These are phyloP conservation scores for Kappamyces sp. DNA, from an alignment of 192 early-diverging fungal species.

Conservation along the genomic window DNA sequence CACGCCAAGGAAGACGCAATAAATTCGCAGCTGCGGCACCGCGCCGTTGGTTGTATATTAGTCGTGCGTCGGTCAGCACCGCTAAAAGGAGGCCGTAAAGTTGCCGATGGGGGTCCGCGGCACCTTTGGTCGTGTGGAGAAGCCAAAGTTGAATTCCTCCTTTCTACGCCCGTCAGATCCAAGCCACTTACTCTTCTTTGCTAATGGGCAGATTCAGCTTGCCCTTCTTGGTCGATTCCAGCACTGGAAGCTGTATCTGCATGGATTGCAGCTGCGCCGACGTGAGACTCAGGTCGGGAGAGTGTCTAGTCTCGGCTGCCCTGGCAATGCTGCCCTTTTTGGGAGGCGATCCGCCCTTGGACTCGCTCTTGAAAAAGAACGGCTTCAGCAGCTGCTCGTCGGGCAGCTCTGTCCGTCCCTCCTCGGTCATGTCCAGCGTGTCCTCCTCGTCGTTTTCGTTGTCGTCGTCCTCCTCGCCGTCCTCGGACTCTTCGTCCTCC, in stretches of 20 bases:
- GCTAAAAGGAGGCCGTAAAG: too few species aligned
- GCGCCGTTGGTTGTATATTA: slow-evolving; percentile 1
- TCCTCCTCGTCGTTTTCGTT: slow-evolving; percentile 38
- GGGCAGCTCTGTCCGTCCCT: not conserved
- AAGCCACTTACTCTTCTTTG: slow-evolving; percentile 14
- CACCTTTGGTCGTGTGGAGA: slow-evolving; percentile 38
- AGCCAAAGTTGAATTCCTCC: slow-evolving; percentile 39
- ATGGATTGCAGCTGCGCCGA: slow-evolving; percentile 4
- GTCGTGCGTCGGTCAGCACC: not conserved
- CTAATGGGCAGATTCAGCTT: slow-evolving; percentile 12
- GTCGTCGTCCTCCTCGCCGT: slow-evolving; percentile 43
- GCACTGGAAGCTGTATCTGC: slow-evolving; percentile 6
- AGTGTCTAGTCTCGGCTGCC: not conserved
- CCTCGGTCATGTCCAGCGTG: not conserved
- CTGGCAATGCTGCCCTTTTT: slow-evolving; percentile 3
- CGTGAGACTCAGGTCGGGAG: not conserved
- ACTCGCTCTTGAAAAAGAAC: not conserved
- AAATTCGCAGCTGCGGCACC: too few species aligned
- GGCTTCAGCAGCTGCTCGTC: not conserved
- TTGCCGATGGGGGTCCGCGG: slow-evolving; percentile 37
- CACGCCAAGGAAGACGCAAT: too few species aligned
- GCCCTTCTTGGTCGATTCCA: slow-evolving; percentile 11
- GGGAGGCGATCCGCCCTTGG: slow-evolving; percentile 4
- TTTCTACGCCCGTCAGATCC: slow-evolving; percentile 3
- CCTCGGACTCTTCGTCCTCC: slow-evolving; percentile 24